phyloP scores from a whole-genome alignment of 768 basidiomycete genomes.

The Auricularia sp. region DNA sequence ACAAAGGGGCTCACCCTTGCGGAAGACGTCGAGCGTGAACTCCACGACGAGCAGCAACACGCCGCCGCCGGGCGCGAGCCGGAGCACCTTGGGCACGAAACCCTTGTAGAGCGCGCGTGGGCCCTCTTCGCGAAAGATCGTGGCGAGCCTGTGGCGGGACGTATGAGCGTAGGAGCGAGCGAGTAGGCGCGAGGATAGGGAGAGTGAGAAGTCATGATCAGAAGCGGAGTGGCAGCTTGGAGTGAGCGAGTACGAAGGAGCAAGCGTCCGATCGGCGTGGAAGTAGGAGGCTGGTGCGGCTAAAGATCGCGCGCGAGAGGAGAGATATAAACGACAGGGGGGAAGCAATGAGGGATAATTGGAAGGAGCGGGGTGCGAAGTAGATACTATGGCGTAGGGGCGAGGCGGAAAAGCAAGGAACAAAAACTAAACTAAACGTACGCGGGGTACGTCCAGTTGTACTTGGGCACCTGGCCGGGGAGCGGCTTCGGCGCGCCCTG shows the following conservation, averaged over 20 bases:
- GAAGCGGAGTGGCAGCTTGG: too few species aligned
- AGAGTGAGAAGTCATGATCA: too few species aligned
- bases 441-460: constrained; percentile 93
- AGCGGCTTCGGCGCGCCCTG: constrained; percentile 56
- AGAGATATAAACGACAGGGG: too few species aligned
- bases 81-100: constrained; percentile 89
- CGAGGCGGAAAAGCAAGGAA: too few species aligned
- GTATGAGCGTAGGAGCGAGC: not conserved
- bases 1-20: constrained; percentile 40
- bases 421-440: constrained; percentile 16
- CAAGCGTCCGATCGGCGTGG: too few species aligned
- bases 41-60: constrained; percentile 90
- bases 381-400: too few species aligned
- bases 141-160: constrained; percentile 37
- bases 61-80: constrained; percentile 92
- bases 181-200: not conserved
- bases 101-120: constrained; percentile 83
- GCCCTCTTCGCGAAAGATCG: constrained; percentile 83
- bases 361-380: too few species aligned
- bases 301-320: too few species aligned
- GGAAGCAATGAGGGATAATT: too few species aligned
- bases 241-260: too few species aligned
- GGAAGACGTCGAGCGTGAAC: constrained; percentile 67
- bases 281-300: too few species aligned
- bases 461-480: constrained; percentile 68